phyloP scores from a whole-genome alignment of 768 basidiomycete species.

The Hypholoma fasciculare region DNA sequence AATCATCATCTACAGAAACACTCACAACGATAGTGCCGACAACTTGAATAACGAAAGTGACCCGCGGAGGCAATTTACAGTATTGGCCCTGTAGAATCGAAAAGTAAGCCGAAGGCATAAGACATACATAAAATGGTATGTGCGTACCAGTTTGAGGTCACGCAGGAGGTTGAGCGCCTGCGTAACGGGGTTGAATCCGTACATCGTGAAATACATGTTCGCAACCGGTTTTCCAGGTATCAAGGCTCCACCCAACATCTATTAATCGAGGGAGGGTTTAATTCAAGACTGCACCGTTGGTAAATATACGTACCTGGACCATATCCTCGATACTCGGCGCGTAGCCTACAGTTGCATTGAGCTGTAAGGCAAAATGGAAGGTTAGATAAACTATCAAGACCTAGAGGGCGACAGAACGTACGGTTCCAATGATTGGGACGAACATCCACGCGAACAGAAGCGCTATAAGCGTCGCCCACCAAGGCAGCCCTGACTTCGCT shows the following conservation, averaged over 20 bases:
- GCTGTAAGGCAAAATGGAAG: background rate
- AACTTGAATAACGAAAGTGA: slow-evolving; percentile 59
- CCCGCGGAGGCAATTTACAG: slow-evolving; percentile 63
- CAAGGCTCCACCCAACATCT: slow-evolving; percentile 52
- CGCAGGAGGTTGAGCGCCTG: slow-evolving; percentile 55
- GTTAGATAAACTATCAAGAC: background rate
- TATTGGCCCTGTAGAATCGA: slow-evolving; percentile 32
- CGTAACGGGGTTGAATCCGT: slow-evolving; percentile 46
- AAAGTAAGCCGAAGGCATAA: slow-evolving; percentile 2
- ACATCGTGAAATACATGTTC: slow-evolving; percentile 50
- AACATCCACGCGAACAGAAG: slow-evolving; percentile 50
- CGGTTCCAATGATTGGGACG: slow-evolving; percentile 52
- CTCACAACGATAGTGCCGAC: slow-evolving; percentile 56
- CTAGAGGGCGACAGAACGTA: slow-evolving; percentile 33
- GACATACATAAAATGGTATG: background rate
- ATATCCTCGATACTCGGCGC: slow-evolving; percentile 3
- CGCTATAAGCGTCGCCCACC: slow-evolving; percentile 60
- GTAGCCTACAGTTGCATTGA: slow-evolving; percentile 5
- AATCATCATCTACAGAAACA: background rate
- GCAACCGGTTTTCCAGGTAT: slow-evolving; percentile 50
- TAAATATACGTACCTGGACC: slow-evolving; percentile 3
- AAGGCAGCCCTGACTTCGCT: slow-evolving; percentile 52
- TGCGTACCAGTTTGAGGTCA: slow-evolving; percentile 52
- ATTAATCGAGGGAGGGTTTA: no score
- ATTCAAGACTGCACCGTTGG: no score